Evolutionary conservation across 1,139 yeast genomes (phyloP).

Genomic region (Ogataea hybrid): DNA sequence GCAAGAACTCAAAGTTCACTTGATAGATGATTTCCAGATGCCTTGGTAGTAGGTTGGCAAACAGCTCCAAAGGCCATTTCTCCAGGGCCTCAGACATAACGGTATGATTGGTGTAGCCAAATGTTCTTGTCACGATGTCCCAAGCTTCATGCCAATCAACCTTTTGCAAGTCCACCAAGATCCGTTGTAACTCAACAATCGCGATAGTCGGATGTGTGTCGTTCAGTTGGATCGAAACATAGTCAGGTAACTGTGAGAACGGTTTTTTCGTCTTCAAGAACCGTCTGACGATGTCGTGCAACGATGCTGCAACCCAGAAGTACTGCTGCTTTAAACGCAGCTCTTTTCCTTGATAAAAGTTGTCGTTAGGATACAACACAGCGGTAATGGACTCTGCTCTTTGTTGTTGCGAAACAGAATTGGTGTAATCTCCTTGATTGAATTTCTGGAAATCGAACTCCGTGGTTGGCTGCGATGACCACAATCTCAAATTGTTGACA

Average conservation of each 20-base stretch:
- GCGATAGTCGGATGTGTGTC: conserved; percentile 97
- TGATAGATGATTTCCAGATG: conserved; percentile 90
- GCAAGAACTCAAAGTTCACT: conserved; percentile 76
- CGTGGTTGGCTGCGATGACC: conserved; percentile 88
- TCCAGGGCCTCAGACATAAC: conserved; percentile 94
- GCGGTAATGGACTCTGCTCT: conserved; percentile 90
- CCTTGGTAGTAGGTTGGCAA: conserved; percentile 80
- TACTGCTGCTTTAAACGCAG: conserved; percentile 92
- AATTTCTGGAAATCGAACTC: conserved; percentile 92
- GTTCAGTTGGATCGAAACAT: conserved; percentile 88
- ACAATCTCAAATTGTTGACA: conserved; percentile 85
- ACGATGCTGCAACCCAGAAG: conserved; percentile 95
- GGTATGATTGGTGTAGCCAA: conserved; percentile 94
- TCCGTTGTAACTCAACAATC: conserved; percentile 83
- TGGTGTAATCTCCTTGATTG: conserved; percentile 87
- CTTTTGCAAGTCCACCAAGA: conserved; percentile 79
- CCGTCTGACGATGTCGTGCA: conserved; percentile 88
- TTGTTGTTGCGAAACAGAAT: conserved; percentile 82
- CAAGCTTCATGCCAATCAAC: conserved; percentile 83
- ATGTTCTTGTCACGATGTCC: conserved; percentile 75
- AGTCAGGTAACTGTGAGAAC: conserved; percentile 82
- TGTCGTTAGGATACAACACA: conserved; percentile 89
- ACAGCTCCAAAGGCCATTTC: conserved; percentile 87
- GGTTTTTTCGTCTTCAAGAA: conserved; percentile 77
- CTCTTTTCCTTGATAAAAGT: conserved; percentile 88